These are phyloP conservation scores for Kwoniella bestiolae DNA, from an alignment of 768 basidiomycete species.

Conservation along the genomic window DNA sequence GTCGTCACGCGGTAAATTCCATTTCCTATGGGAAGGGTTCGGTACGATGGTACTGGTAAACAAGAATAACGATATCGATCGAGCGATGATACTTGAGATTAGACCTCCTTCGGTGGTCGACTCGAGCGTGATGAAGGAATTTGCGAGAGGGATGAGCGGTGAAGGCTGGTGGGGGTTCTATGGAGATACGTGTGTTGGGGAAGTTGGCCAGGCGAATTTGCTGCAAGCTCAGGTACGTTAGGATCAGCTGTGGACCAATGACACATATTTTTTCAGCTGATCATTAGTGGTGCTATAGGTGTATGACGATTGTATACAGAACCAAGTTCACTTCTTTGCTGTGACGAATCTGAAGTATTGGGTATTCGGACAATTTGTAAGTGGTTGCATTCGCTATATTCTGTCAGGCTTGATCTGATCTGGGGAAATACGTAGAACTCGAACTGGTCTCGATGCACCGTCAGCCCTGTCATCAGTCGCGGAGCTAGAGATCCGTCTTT, in stretches of 20 bases:
- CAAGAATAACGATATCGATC: conserved; percentile 41
- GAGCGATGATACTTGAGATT: conserved; percentile 48
- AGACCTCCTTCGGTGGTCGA: conserved; percentile 51
- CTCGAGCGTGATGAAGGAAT: conserved; percentile 43
- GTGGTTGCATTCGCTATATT: too few relatives aligned
- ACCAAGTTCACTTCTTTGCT: conserved; percentile 54
- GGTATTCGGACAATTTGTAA: conserved; percentile 56
- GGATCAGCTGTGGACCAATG: not conserved
- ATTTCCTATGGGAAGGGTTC: conserved; percentile 51
- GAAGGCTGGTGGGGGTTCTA: conserved; percentile 47
- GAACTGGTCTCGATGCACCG: conserved; percentile 42
- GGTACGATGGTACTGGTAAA: conserved; percentile 54
- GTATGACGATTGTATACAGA: conserved; percentile 53
- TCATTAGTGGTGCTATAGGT: too few relatives aligned
- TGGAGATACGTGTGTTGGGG: conserved; percentile 42
- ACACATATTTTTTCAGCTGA: too few relatives aligned
- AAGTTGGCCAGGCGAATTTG: conserved; percentile 54
- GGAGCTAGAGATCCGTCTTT: conserved; percentile 45
- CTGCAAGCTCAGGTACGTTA: conserved; percentile 52
- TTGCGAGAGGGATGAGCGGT: conserved; percentile 33
- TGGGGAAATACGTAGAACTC: too few relatives aligned
- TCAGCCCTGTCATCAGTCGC: conserved; percentile 50
- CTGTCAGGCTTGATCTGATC: too few relatives aligned
- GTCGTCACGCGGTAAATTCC: not conserved
- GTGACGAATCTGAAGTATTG: conserved; percentile 55